Evolutionary conservation across 2,329 filamentous ascomycete genomes (phyloP).

Genomic region (Paecilomyces dactylethromorphus): DNA sequence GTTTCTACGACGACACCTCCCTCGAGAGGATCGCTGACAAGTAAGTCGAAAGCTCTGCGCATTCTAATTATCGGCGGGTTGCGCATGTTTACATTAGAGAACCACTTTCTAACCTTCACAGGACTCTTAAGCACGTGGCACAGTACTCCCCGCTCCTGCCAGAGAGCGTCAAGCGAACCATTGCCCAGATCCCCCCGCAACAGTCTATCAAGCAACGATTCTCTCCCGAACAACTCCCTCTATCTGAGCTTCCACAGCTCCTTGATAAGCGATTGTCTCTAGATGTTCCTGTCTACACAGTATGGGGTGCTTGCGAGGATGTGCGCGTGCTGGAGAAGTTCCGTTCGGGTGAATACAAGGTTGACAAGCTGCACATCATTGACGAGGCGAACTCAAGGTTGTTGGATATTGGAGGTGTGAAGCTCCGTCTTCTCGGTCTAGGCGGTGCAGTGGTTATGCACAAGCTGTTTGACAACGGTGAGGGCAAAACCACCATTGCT

Average conservation of each 20-base stretch:
- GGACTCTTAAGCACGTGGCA: slow-evolving; percentile 94
- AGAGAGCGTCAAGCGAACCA: slow-evolving; percentile 62
- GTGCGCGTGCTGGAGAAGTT: slow-evolving; percentile 97
- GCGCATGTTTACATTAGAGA: slow-evolving; percentile 3
- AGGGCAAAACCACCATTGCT: slow-evolving; percentile 94
- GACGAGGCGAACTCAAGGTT: slow-evolving; percentile 96
- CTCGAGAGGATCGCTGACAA: slow-evolving; percentile 97
- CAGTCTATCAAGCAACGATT: slow-evolving; percentile 76
- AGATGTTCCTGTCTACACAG: slow-evolving; percentile 94
- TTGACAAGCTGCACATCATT: slow-evolving; percentile 95
- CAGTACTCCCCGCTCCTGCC: slow-evolving; percentile 94
- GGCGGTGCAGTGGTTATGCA: slow-evolving; percentile 99
- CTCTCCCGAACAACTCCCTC: slow-evolving; percentile 70
- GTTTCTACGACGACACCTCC: slow-evolving; percentile 95
- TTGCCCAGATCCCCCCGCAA: slow-evolving; percentile 62
- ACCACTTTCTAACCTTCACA: slow-evolving; percentile 31
- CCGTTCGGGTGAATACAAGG: slow-evolving; percentile 94
- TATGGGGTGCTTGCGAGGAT: slow-evolving; percentile 98
- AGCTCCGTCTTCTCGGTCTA: slow-evolving; percentile 85
- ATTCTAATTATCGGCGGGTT: neutral
- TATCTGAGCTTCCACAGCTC: slow-evolving; percentile 87
- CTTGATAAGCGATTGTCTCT: slow-evolving; percentile 83
- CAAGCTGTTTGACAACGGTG: slow-evolving; percentile 98
- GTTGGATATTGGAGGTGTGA: slow-evolving; percentile 89
- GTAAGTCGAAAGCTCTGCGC: slow-evolving; percentile 46